Conservation (phyloP, 129 eudicot species). For the Helichrysum umbraculigerum region DNA sequence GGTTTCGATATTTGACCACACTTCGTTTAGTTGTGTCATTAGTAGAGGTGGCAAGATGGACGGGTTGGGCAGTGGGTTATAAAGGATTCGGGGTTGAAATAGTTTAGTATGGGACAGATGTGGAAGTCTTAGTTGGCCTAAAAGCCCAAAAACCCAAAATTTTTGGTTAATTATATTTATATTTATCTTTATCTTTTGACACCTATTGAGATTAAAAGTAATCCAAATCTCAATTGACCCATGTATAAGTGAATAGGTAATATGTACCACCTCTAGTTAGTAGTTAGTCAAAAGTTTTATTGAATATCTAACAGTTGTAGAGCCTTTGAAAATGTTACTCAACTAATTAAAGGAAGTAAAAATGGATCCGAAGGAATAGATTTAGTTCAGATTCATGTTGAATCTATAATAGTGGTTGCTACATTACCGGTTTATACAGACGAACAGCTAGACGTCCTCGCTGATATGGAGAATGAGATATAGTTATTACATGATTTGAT, state of each 20-base stretch:
- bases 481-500: constrained; percentile 2
- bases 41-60: background rate
- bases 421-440: constrained; percentile 62
- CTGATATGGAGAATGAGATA: constrained; percentile 38
- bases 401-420: constrained; percentile 19
- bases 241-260: background rate
- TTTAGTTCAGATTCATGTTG: constrained; percentile 29
- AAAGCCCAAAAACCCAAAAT: too few relatives aligned
- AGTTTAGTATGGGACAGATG: background rate
- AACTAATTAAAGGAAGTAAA: constrained; percentile 19
- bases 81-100: background rate
- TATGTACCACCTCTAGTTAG: background rate
- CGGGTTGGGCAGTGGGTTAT: background rate
- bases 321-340: constrained; percentile 19
- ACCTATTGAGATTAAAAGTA: too few relatives aligned
- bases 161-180: too few relatives aligned
- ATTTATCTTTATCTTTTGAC: too few relatives aligned
- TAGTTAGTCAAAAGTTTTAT: background rate
- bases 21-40: background rate
- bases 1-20: constrained; percentile 32
- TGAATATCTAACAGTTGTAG: background rate
- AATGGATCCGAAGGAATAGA: background rate
- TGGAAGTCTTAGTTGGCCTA: background rate
- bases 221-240: background rate
- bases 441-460: constrained; percentile 58